phyloP scores from a whole-genome alignment of 768 basidiomycete genomes.

The Suillus cothurnatus region DNA sequence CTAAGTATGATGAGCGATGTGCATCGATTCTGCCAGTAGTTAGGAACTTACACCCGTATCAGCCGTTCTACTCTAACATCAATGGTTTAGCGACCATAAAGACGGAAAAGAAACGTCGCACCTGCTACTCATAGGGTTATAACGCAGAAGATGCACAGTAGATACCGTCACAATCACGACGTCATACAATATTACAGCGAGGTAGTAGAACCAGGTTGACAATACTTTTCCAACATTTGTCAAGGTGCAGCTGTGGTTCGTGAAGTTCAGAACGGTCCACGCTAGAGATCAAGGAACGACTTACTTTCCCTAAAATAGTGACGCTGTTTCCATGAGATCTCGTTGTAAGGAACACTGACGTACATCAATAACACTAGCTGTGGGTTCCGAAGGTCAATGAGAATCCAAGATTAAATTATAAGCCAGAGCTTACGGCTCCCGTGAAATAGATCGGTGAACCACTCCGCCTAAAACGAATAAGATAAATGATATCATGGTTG shows the following conservation, averaged over 20 bases:
- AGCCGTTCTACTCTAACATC: slow-evolving; percentile 35
- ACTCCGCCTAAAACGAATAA: neutral
- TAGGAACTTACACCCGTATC: slow-evolving; percentile 22
- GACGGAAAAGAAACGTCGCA: neutral
- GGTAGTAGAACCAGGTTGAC: slow-evolving; percentile 59
- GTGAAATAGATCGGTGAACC: neutral
- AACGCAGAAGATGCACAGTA: slow-evolving; percentile 21
- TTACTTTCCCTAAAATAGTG: slow-evolving; percentile 1
- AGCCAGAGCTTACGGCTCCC: neutral
- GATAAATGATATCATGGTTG: neutral
- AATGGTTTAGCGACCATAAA: neutral
- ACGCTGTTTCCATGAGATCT: slow-evolving; percentile 18
- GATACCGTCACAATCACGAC: slow-evolving; percentile 43
- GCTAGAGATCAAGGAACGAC: neutral
- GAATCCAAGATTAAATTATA: neutral
- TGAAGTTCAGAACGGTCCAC: neutral
- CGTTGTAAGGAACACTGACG: slow-evolving; percentile 36
- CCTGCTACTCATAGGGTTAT: neutral
- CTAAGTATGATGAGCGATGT: slow-evolving; percentile 31
- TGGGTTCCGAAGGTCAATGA: neutral
- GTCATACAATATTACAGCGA: slow-evolving; percentile 37
- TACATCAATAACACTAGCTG: neutral
- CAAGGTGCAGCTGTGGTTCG: slow-evolving; percentile 47
- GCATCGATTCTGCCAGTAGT: slow-evolving; percentile 3
- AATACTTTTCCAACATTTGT: slow-evolving; percentile 37